Base-by-base conservation (phyloP, 352 stramenopile genomes). In the Phytophthora parvispora region DNA sequence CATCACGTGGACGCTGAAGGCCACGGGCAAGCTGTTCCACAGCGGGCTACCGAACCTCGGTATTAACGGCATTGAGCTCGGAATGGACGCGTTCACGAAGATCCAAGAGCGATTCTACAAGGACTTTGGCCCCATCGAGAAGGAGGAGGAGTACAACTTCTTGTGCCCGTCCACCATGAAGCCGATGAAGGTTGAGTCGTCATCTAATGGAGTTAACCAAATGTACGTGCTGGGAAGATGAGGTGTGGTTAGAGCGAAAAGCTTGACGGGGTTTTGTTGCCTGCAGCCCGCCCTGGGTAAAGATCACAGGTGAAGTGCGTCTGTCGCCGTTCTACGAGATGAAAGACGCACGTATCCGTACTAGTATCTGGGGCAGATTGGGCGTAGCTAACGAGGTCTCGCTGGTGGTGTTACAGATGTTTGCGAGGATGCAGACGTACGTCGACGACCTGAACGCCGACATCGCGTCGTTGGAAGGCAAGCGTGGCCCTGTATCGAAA, bases 321-420 rank as follows among this genome's bases (percentile, higher is more conserved):
- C 67, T 97, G n/a, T 95, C 89, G 29, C 93, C 93, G 28, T 98
- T 98, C 74, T 98, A 98, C 77, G 84, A 96, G 29, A 87, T 97
- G 64, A 75, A 91, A 29, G 87, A 95, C 28, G 86, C 95, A 86
- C 48, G 84, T 81, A 47, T 15, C 0, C 32, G 40, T n/a, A 24
- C 16, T 45, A n/a, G 22, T 67, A 18, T 7, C 59, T 24, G 25
- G 24, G 31, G 40, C 13, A 24, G 15, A 36, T 38, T 29, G 20
- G 8, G 18, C 15, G 8, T 52, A 16, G 40, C 45, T 77, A 25
- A 70, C n/a, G n/a, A n/a, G n/a, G n/a, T n/a, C 27, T 28, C 38
- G 29, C 47, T 64, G 6, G 31, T 62, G n/a, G 62, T 7, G 7
- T 65, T 13, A n/a, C 25, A 90, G 80, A 50, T 91, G 58, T 80